Conservation (phyloP, 306 rosid genomes). For the Dryas alaskensis region DNA sequence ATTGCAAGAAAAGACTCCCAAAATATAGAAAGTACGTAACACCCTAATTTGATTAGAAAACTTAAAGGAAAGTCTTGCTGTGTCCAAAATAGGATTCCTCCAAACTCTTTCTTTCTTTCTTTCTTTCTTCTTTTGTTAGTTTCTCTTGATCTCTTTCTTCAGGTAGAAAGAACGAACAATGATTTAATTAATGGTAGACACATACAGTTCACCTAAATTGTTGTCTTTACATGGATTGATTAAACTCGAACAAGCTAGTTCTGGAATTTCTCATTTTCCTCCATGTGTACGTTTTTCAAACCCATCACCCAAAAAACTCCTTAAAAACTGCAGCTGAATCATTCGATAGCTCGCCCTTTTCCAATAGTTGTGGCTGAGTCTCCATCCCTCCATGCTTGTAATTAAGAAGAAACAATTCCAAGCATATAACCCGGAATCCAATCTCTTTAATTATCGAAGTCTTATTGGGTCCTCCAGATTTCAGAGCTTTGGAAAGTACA, state of each 20-base stretch:
- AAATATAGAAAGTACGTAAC: too few species aligned
- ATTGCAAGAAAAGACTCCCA: too few species aligned
- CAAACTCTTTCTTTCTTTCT: slow-evolving; percentile 13
- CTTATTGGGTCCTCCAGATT: too few species aligned
- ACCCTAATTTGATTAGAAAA: too few species aligned
- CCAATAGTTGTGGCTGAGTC: background rate
- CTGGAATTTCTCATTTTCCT: slow-evolving; percentile 28
- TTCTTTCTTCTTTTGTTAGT: background rate
- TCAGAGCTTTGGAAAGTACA: too few species aligned
- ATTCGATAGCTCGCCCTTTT: slow-evolving; percentile 7
- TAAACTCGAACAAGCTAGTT: slow-evolving; percentile 10
- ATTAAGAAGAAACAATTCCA: background rate
- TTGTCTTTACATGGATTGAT: background rate
- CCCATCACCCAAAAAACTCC: slow-evolving; percentile 9
- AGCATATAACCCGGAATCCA: background rate
- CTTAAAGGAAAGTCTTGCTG: background rate
- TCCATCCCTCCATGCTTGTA: background rate
- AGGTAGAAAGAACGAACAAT: background rate
- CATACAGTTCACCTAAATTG: slow-evolving; percentile 13
- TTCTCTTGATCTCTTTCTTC: slow-evolving; percentile 5
- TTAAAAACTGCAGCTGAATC: slow-evolving; percentile 19
- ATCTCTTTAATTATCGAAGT: too few species aligned
- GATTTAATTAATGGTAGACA: slow-evolving; percentile 14
- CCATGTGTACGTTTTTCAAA: slow-evolving; percentile 1
- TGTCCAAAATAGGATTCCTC: slow-evolving; percentile 8